Conservation (phyloP, 345 rosid species). For the Viola odorata region DNA sequence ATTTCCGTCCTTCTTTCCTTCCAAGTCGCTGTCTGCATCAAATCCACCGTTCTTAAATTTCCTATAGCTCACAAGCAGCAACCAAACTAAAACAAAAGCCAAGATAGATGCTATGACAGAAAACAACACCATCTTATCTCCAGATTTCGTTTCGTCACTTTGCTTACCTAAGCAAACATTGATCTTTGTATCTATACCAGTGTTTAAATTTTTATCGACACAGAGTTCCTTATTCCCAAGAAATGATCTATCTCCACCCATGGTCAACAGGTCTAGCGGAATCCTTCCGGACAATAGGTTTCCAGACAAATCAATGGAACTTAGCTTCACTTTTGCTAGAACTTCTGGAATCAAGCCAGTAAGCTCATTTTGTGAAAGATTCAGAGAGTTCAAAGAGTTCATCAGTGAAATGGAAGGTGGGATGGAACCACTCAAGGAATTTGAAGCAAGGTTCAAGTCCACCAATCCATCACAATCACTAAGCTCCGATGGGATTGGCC, state of each 20-base stretch:
- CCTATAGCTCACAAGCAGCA: slow-evolving; percentile 47
- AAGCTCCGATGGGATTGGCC: slow-evolving; percentile 49
- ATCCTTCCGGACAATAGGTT: slow-evolving; percentile 62
- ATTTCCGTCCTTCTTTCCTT: slow-evolving; percentile 27
- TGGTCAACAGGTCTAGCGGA: slow-evolving; percentile 52
- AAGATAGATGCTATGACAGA: slow-evolving; percentile 38
- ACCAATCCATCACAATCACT: slow-evolving; percentile 49
- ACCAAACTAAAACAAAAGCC: slow-evolving; percentile 35
- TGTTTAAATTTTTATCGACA: slow-evolving; percentile 32
- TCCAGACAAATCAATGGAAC: slow-evolving; percentile 66
- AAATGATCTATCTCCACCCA: slow-evolving; percentile 65
- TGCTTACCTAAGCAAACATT: slow-evolving; percentile 36
- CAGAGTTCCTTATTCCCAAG: slow-evolving; percentile 52
- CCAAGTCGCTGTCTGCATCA: slow-evolving; percentile 19
- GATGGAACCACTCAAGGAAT: slow-evolving; percentile 54
- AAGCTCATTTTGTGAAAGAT: slow-evolving; percentile 65
- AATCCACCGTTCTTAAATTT: slow-evolving; percentile 37
- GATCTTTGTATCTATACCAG: slow-evolving; percentile 19
- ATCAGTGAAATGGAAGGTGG: slow-evolving; percentile 39
- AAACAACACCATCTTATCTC: slow-evolving; percentile 34
- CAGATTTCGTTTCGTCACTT: slow-evolving; percentile 18
- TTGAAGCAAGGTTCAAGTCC: slow-evolving; percentile 69
- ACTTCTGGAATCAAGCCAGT: slow-evolving; percentile 51
- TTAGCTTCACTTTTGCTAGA: slow-evolving; percentile 57
- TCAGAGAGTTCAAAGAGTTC: slow-evolving; percentile 61